phyloP scores from a whole-genome alignment of 176 grass and related monocot species.

The Ensete glaucum region DNA sequence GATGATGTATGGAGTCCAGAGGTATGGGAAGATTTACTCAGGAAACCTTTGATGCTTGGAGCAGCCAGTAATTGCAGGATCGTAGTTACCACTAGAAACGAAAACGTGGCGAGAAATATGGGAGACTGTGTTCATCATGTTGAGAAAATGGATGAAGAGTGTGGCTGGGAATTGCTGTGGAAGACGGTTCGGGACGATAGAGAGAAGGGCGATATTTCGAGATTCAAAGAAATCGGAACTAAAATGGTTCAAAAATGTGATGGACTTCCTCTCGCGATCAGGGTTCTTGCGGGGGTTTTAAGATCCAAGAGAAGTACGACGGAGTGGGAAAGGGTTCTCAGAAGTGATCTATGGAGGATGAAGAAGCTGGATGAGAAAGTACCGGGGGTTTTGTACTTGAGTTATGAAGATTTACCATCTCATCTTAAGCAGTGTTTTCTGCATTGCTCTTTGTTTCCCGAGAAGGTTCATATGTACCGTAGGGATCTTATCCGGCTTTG shows the following conservation, averaged over 20 bases:
- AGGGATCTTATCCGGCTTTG: constrained; percentile 13
- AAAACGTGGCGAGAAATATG: constrained; percentile 17
- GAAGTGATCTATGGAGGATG: constrained; percentile 28
- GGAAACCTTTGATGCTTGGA: background rate
- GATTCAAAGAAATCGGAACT: background rate
- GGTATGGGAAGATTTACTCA: background rate
- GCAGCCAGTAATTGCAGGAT: background rate
- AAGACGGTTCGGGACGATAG: constrained; percentile 3
- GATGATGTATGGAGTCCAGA: background rate
- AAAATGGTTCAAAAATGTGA: constrained; percentile 33
- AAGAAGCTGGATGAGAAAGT: constrained; percentile 6
- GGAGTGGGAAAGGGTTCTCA: constrained; percentile 20
- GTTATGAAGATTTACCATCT: too few relatives aligned
- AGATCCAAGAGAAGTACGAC: constrained; percentile 1
- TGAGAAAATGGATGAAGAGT: constrained; percentile 12
- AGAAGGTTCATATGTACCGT: too few relatives aligned
- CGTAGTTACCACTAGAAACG: constrained; percentile 4
- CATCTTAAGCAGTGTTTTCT: too few relatives aligned
- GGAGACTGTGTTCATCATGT: constrained; percentile 23
- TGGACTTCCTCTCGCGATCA: constrained; percentile 41
- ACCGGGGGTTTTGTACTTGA: background rate
- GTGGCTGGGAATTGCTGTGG: constrained; percentile 29
- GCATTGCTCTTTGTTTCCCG: too few relatives aligned
- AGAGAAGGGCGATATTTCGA: too few relatives aligned
- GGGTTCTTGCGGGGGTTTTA: constrained; percentile 10